Evolutionary conservation across 2,329 filamentous ascomycete species (phyloP), one percentile per base, ranked within the genome.

Genomic region (Aspergillus fructus): DNA sequence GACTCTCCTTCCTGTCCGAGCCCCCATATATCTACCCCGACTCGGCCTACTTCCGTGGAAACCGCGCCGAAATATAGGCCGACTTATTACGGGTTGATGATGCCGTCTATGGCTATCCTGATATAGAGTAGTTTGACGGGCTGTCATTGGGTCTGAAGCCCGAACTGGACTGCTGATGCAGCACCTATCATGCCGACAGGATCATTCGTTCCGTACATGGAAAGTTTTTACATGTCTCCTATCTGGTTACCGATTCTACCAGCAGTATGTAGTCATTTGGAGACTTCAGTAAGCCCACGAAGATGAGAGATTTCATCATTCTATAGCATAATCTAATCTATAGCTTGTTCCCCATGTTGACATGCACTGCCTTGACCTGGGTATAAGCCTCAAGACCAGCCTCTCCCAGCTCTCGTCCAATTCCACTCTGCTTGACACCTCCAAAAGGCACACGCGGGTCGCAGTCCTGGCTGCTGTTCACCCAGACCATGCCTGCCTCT

Each of bases 361-460:
- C 71, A 65, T 77, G 74, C 13, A 77, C 70, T 23, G 74, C 69
- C 66, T 76, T 76, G 5, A 71, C 63, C 63, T 76, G 74, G 9
- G 62, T 67, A 58, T 76, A 77, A 13, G 72, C 74, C 34, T 75
- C 73, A 49, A 77, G 52, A 4, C 75, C 75, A 52, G 74, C 75
- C 61, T 76, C 72, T 5, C 75, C 74, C 56, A 77, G 62, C 59
- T 84, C 78, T 19, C 81, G 68, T 0, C 83, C 82, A 67, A 85
- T 78, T 19, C 77, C 77, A 54, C 74, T 77, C 64, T 78, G 75
- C 66, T 78, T 78, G 17, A 78, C 75, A 49, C 76, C 76, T 19
- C 76, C 76, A 58, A 77, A 78, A 0, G 76, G 74, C 9, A 78
- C 64, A 0, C 74, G 65, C 2, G 71, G 70, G 58, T 78, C 75